Evolutionary conservation across 495 filamentous ascomycete genomes (phyloP).

Genomic region (Penicillium daleae): DNA sequence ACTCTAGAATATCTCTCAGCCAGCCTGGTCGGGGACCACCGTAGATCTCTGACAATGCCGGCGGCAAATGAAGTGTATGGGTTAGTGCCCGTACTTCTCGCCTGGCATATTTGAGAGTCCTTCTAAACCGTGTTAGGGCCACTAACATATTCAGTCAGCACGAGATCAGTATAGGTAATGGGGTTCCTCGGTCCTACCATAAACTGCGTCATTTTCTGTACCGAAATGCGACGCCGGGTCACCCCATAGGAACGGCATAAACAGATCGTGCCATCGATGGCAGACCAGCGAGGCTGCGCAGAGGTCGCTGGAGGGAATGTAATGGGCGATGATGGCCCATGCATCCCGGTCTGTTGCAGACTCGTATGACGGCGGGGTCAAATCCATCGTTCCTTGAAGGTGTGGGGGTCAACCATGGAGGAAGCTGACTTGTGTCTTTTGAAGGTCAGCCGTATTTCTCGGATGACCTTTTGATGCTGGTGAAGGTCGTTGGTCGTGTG

Average conservation of each 20-base stretch:
- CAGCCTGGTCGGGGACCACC: constrained; percentile 63
- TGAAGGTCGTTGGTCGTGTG: not conserved
- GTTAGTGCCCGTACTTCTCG: constrained; percentile 58
- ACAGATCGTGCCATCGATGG: constrained; percentile 61
- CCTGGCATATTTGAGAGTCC: constrained; percentile 59
- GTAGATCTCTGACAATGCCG: constrained; percentile 67
- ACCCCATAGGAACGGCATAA: constrained; percentile 67
- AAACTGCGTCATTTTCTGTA: constrained; percentile 64
- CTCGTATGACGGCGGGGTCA: constrained; percentile 63
- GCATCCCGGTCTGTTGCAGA: constrained; percentile 60
- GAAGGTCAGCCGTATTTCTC: not conserved
- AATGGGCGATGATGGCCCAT: constrained; percentile 65
- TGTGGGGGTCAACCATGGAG: not conserved
- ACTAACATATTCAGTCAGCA: constrained; percentile 40
- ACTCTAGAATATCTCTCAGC: constrained; percentile 64
- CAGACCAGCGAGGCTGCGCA: constrained; percentile 63
- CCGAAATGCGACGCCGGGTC: constrained; percentile 67
- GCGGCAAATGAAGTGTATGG: constrained; percentile 69
- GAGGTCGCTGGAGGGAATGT: constrained; percentile 61
- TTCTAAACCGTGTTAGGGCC: constrained; percentile 64
- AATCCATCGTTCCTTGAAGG: constrained; percentile 46
- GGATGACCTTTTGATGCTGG: not conserved
- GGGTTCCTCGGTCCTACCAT: constrained; percentile 41
- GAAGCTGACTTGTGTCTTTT: not conserved
- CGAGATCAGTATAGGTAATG: not conserved